These are phyloP conservation scores for Talaromyces sp. DNA, from an alignment of 2,329 filamentous ascomycete species.

Conservation along the genomic window DNA sequence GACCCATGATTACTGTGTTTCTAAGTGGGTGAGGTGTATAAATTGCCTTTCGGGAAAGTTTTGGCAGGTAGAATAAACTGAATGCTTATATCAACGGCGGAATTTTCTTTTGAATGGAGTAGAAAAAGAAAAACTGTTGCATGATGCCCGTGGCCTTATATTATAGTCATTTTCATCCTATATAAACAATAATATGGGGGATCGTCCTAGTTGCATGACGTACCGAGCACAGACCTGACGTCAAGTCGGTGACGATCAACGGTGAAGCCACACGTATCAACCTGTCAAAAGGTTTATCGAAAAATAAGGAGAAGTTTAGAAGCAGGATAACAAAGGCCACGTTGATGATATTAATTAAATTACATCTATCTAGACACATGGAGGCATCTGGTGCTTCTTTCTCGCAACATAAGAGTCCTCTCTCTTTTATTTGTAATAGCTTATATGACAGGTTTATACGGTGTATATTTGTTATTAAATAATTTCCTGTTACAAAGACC, in stretches of 20 bases:
- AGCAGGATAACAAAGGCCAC: too few relatives aligned
- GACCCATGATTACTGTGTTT: conserved; percentile 2
- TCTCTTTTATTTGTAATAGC: too few relatives aligned
- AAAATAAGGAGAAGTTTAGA: not conserved
- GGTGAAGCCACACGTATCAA: not conserved
- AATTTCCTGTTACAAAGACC: too few relatives aligned
- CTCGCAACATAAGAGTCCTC: too few relatives aligned
- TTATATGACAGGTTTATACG: too few relatives aligned
- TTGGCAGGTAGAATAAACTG: not conserved
- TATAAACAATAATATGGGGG: not conserved
- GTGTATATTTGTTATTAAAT: too few relatives aligned
- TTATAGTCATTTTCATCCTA: not conserved
- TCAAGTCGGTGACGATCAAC: conserved; percentile 9
- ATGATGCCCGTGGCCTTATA: too few relatives aligned
- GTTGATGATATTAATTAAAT: too few relatives aligned
- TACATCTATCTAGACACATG: too few relatives aligned
- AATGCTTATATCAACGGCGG: not conserved
- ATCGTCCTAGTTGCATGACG: conserved; percentile 2
- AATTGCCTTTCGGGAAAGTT: conserved; percentile 5
- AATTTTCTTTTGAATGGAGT: too few relatives aligned
- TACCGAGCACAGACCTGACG: conserved; percentile 9
- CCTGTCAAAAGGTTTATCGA: not conserved
- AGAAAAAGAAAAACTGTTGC: not conserved
- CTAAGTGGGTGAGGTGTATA: not conserved
- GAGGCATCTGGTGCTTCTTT: too few relatives aligned